A percentile compares a stretch with the other conserved stretches of the same genome.
Evolutionary conservation across 345 rosid species (phyloP).

Genomic region (Eutrema heterophyllum): DNA sequence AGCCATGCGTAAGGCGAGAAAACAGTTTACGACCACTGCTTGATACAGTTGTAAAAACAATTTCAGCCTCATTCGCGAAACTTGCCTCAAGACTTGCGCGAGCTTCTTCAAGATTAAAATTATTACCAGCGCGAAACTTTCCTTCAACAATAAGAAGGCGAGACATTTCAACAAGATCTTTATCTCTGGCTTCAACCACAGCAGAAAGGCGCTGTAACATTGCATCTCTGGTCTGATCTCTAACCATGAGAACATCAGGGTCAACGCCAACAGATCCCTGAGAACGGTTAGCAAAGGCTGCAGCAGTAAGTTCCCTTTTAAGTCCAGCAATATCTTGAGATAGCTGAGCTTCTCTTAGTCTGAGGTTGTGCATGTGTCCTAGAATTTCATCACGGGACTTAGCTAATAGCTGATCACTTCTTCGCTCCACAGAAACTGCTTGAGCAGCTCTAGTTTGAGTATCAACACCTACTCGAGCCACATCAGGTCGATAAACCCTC

Average conservation of each 20-base stretch:
- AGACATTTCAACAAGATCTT: conserved; percentile 95
- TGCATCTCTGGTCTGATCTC: conserved; percentile 86
- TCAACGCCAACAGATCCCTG: conserved; percentile 99
- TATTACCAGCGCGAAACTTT: conserved; percentile 70
- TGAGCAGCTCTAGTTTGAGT: conserved; percentile 98
- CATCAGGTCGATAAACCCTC: conserved; percentile 97
- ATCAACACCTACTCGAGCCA: conserved; percentile 98
- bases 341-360: conserved; percentile 68
- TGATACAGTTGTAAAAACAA: conserved; percentile 97
- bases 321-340: conserved; percentile 76
- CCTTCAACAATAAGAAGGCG: conserved; percentile 85
- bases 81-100: conserved; percentile 97
- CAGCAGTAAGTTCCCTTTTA: conserved; percentile 68
- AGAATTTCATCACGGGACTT: conserved; percentile 84
- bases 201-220: conserved; percentile 92
- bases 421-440: conserved; percentile 97
- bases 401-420: conserved; percentile 82
- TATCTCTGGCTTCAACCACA: conserved; percentile 90
- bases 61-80: conserved; percentile 99
- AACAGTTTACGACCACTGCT: conserved; percentile 98
- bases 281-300: conserved; percentile 72
- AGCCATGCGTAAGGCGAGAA: conserved; percentile 97
- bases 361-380: conserved; percentile 79
- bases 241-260: conserved; percentile 83
- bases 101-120: conserved; percentile 94